Conservation (phyloP, 352 stramenopile genomes). For the Elongisporangium senticosum region DNA sequence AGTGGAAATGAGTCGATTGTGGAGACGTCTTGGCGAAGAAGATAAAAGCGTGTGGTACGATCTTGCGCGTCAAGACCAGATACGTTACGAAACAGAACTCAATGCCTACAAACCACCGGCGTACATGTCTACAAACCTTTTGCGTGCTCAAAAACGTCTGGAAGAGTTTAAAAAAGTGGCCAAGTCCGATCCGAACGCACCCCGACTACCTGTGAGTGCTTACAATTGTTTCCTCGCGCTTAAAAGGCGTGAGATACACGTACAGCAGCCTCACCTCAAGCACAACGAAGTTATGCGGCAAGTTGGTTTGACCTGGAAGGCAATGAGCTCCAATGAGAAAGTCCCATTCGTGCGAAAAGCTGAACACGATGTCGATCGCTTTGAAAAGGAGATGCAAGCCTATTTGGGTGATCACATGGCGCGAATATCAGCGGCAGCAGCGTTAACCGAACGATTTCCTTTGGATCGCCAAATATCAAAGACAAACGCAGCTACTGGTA, state of each 20-base stretch:
- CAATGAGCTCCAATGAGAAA: conserved; percentile 22
- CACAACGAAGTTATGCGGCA: conserved; percentile 45
- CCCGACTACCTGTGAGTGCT: conserved; percentile 32
- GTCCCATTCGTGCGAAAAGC: conserved; percentile 28
- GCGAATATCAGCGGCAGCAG: conserved; percentile 1
- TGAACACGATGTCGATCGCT: conserved; percentile 37
- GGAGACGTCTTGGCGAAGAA: conserved; percentile 32
- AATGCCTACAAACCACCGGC: conserved; percentile 38
- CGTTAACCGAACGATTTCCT: background rate
- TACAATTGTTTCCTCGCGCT: conserved; percentile 33
- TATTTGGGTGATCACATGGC: conserved; percentile 10
- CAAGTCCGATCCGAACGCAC: conserved; percentile 23
- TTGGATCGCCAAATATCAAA: conserved; percentile 7
- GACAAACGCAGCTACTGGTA: background rate
- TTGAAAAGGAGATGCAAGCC: conserved; percentile 43
- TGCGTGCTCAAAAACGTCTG: conserved; percentile 19
- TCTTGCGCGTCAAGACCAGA: conserved; percentile 37
- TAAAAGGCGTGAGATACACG: conserved; percentile 30
- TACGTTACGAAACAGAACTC: conserved; percentile 42
- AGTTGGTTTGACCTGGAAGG: conserved; percentile 38
- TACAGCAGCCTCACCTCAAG: conserved; percentile 18
- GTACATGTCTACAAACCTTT: conserved; percentile 19
- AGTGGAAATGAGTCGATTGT: conserved; percentile 47
- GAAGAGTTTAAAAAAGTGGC: conserved; percentile 32
- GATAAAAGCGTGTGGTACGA: conserved; percentile 44